Evolutionary conservation across 2,329 filamentous ascomycete species (phyloP).

Genomic region (Cryphonectria naterciae): DNA sequence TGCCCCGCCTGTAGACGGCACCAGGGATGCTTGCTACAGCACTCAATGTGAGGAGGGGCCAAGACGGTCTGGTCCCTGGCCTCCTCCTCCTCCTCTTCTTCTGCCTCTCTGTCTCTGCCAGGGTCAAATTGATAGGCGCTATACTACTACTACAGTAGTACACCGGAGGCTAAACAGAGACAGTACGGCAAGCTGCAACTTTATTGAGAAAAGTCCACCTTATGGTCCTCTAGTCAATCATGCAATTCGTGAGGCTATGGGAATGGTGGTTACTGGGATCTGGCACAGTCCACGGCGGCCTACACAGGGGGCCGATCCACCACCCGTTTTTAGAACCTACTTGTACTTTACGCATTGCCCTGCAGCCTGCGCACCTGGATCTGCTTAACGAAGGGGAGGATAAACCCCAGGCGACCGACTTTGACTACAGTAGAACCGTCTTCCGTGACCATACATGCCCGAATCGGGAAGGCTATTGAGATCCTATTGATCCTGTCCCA

Average conservation of each 20-base stretch:
- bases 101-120: not conserved
- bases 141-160: not conserved
- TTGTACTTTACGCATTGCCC: not conserved
- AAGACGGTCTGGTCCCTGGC: not conserved
- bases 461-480: slow-evolving; percentile 1
- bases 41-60: not conserved
- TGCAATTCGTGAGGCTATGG: not conserved
- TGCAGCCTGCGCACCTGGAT: not conserved
- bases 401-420: not conserved
- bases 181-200: not conserved
- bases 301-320: slow-evolving; percentile 1
- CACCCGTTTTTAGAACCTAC: slow-evolving; percentile 2
- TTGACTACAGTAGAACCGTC: not conserved
- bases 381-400: not conserved
- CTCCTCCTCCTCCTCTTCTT: not conserved
- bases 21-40: not conserved
- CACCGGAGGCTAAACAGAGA: not conserved
- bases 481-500: not conserved
- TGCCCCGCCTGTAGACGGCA: not conserved
- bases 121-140: not conserved
- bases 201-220: not conserved
- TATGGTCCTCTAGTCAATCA: not conserved
- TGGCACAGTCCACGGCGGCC: not conserved
- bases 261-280: not conserved
- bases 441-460: not conserved